A percentile compares a stretch with the other conserved stretches of the same genome.
Conservation (phyloP, 352 stramenopile genomes). For the Halophytophthora batemanensis region DNA sequence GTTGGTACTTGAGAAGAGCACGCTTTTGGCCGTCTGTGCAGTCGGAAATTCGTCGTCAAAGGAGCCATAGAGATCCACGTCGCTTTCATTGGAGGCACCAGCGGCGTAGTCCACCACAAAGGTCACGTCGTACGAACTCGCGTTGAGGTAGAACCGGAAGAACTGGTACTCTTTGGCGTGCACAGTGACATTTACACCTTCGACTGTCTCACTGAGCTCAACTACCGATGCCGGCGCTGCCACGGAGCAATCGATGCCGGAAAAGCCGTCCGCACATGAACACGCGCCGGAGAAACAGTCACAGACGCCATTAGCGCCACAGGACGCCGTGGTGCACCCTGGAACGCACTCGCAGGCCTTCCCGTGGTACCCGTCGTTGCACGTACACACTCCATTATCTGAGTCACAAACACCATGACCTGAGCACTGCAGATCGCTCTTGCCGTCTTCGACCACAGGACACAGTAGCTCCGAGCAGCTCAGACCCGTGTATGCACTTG, state of each 20-base stretch:
- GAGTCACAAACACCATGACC: constrained; percentile 58
- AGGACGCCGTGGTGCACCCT: constrained; percentile 47
- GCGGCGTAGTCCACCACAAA: constrained; percentile 44
- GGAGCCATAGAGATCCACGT: constrained; percentile 73
- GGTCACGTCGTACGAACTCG: constrained; percentile 69
- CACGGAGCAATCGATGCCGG: constrained; percentile 33
- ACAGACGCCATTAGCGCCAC: constrained; percentile 40
- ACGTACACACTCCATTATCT: constrained; percentile 44
- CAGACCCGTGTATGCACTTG: constrained; percentile 46
- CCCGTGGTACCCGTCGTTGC: constrained; percentile 50
- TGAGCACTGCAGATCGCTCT: constrained; percentile 57
- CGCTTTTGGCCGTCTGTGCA: constrained; percentile 36
- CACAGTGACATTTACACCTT: constrained; percentile 24
- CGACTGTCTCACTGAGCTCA: constrained; percentile 23
- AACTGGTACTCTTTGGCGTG: constrained; percentile 61
- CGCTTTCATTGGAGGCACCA: constrained; percentile 10
- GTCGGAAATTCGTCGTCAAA: constrained; percentile 64
- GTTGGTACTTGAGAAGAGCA: constrained; percentile 59
- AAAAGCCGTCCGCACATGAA: constrained; percentile 41
- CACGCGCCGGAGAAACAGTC: constrained; percentile 67
- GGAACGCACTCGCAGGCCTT: constrained; percentile 70
- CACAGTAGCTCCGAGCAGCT: constrained; percentile 62
- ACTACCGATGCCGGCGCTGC: constrained; percentile 16
- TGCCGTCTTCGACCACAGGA: constrained; percentile 26
- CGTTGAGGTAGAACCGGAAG: constrained; percentile 56